Evolutionary conservation across 2,329 filamentous ascomycete species (phyloP).

Genomic region (Xylaria digitata): DNA sequence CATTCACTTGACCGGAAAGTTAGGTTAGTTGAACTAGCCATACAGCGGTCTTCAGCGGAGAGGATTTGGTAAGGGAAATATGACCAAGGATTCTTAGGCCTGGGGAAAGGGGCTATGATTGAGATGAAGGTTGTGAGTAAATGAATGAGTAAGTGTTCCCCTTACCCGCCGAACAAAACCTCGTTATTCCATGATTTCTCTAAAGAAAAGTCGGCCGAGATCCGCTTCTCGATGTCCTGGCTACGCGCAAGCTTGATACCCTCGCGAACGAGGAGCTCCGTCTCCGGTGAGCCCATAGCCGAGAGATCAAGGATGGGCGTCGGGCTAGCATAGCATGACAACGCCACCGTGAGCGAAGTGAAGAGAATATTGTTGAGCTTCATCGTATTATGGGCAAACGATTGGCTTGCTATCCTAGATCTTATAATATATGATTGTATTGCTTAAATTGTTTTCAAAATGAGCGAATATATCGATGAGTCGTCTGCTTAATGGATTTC

Average conservation of each 20-base stretch:
- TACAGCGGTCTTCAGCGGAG: no score
- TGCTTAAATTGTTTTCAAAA: neutral
- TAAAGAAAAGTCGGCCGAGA: conserved; percentile 30
- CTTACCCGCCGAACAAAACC: conserved; percentile 36
- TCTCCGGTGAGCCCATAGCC: conserved; percentile 19
- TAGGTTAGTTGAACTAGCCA: conserved; percentile 8
- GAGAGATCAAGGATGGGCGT: conserved; percentile 25
- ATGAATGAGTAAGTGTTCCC: neutral
- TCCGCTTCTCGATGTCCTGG: conserved; percentile 30
- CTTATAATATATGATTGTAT: neutral
- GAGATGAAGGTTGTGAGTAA: neutral
- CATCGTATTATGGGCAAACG: conserved; percentile 24
- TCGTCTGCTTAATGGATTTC: neutral
- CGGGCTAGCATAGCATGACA: conserved; percentile 20
- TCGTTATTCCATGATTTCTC: conserved; percentile 35
- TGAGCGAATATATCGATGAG: neutral
- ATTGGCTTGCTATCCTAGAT: neutral
- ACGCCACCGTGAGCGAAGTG: conserved; percentile 10
- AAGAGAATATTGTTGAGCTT: conserved; percentile 4
- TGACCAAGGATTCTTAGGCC: no score
- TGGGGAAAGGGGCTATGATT: no score
- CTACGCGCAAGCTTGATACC: conserved; percentile 34
- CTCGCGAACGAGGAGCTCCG: conserved; percentile 31
- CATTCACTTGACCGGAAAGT: conserved; percentile 2
- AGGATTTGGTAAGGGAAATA: no score